Base-by-base conservation (phyloP, 345 rosid genomes). In the Abelmoschus esculentus region DNA sequence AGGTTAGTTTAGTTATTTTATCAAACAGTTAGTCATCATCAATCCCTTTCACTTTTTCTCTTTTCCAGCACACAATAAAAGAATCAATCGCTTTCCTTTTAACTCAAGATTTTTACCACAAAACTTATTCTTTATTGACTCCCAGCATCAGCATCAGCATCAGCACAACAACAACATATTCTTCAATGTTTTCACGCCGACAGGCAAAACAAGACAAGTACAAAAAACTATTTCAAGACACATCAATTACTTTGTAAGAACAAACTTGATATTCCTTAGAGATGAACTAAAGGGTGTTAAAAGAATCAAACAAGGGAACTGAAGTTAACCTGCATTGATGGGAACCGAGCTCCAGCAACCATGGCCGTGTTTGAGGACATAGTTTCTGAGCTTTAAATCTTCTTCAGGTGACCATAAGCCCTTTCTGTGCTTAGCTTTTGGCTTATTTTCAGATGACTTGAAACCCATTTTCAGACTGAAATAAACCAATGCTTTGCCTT, bases 351-450 rank as follows among this genome's bases (percentile, higher is more conserved):
- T 89, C 98, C 98, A 93, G 76, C 92, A 88, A 31, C 89, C 77
- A 75, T 88, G 91, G 75, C 97, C 98, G 72, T 93, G 79, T 38
- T 80, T 76, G 68, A 86, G 70, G 79, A 93, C 79, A 66, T 84
- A 75, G 73, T 72, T 81, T 52, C 78, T 84, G 56, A 93, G 98
- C 80, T 79, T 83, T 6, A 84, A 88, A 74, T 93, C 98, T 83
- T 93, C 98, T 75, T 91, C 98, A 47, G 98, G 98, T 46, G 98
- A 93, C 98, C 98, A 93, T 17, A 93, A 75, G 36, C 98, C 98
- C 70, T 91, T 91, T 76, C 85, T 86, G 72, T 85, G 89, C 82
- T 82, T 89, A 50, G 76, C 73, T 83, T 83, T 87, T 29, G 81
- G 81, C 78, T 75, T 89, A 31, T 84, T 47, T 47, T 47, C 93